Evolutionary conservation across 2,329 filamentous ascomycete species (phyloP).

Genomic region (Botryotinia calthae): DNA sequence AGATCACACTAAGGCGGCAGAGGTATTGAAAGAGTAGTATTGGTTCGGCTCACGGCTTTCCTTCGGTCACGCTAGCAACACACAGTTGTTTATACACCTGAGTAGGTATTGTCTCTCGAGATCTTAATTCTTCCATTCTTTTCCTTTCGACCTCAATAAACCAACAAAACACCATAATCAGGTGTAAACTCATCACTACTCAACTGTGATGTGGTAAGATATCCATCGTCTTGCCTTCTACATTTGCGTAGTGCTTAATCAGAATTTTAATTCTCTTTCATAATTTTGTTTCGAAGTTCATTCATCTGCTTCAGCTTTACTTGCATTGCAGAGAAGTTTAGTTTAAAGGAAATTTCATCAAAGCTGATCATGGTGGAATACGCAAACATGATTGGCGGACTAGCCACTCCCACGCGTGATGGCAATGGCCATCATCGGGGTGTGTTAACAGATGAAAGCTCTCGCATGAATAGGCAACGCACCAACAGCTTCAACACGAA

Average conservation of each 20-base stretch:
- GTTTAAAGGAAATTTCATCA: background rate
- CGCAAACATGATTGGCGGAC: background rate
- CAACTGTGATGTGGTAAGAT: background rate
- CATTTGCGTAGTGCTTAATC: background rate
- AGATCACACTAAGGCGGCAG: background rate
- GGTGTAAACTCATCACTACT: background rate
- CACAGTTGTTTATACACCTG: background rate
- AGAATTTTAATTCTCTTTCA: background rate
- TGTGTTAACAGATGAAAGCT: background rate
- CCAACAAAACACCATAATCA: background rate
- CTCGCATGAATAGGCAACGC: constrained; percentile 5
- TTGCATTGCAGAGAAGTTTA: background rate
- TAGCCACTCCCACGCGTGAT: background rate
- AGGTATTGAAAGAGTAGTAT: background rate
- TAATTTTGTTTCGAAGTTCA: background rate
- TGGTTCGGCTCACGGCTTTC: constrained; percentile 1
- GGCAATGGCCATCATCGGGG: background rate
- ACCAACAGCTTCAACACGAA: background rate
- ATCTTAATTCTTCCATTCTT: background rate
- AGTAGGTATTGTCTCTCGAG: background rate
- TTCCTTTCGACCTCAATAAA: background rate
- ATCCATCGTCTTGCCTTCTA: background rate
- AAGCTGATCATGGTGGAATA: background rate
- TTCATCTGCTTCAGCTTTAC: background rate
- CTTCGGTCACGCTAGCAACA: background rate